Percentiles rank a stretch among this genome's conserved stretches.
Conservation (phyloP, 192 early-diverging fungal genomes). For the Coemansia sp. region DNA sequence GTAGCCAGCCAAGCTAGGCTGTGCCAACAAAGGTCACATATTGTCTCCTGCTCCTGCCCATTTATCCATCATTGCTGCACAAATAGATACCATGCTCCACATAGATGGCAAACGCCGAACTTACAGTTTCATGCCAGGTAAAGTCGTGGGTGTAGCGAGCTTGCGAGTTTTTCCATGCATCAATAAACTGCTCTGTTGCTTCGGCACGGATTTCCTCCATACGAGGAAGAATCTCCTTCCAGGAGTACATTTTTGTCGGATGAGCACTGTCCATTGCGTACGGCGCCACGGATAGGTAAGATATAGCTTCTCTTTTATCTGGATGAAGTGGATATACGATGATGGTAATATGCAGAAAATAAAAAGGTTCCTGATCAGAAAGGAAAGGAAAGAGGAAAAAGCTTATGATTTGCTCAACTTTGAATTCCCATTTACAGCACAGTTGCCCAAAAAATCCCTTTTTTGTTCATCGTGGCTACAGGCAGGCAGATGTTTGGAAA, state of each 20-base stretch:
- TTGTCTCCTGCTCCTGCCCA: no score
- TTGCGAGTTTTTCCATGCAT: constrained; percentile 38
- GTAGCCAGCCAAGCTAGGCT: background rate
- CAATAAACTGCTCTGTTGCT: constrained; percentile 51
- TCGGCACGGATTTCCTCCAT: constrained; percentile 53
- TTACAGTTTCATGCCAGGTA: constrained; percentile 56
- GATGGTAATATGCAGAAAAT: background rate
- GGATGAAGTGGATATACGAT: background rate
- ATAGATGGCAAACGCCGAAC: background rate
- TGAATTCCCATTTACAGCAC: constrained; percentile 4
- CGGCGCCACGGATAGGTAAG: background rate
- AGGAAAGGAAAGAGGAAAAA: constrained; percentile 1
- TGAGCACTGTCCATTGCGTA: constrained; percentile 18
- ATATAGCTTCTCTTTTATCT: constrained; percentile 5
- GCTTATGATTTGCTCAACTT: constrained; percentile 1
- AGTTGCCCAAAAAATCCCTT: constrained; percentile 6
- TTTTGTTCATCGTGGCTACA: constrained; percentile 5
- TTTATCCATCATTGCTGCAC: no score
- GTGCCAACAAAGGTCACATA: no score
- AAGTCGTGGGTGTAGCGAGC: constrained; percentile 27
- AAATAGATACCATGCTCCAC: no score
- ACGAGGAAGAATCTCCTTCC: constrained; percentile 49
- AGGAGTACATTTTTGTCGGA: constrained; percentile 31
- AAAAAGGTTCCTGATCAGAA: background rate
- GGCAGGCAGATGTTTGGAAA: background rate